These are phyloP conservation scores for Penicillium sp. DNA, from an alignment of 2,329 filamentous ascomycete species.

Conservation along the genomic window DNA sequence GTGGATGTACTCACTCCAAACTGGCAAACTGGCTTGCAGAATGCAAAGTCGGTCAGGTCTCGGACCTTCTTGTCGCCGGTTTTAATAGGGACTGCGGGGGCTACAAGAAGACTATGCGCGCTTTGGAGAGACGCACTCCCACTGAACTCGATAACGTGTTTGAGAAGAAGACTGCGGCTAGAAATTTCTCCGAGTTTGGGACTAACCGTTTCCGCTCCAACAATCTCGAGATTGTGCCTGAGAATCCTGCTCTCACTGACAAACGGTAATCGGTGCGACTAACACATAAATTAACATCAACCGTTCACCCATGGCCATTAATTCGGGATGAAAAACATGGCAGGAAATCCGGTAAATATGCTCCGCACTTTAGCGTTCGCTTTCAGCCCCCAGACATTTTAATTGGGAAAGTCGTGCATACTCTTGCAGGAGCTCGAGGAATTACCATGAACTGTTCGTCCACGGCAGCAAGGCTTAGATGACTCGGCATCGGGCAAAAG, in stretches of 20 bases:
- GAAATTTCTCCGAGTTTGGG: slow-evolving; percentile 59
- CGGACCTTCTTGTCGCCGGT: slow-evolving; percentile 50
- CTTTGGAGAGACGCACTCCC: slow-evolving; percentile 64
- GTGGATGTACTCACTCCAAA: no score
- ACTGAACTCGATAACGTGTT: slow-evolving; percentile 83
- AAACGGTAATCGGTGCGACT: not conserved
- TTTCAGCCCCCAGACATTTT: not conserved
- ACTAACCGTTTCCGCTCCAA: not conserved
- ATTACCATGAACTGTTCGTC: not conserved
- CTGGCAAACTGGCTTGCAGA: slow-evolving; percentile 44
- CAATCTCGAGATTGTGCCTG: not conserved
- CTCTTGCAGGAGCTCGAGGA: not conserved
- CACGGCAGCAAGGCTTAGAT: not conserved
- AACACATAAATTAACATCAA: no score
- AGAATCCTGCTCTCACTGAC: not conserved
- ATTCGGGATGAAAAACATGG: no score
- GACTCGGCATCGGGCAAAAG: not conserved
- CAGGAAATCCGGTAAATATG: no score
- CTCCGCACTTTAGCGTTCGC: no score
- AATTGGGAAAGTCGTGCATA: not conserved
- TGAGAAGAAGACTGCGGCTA: slow-evolving; percentile 63
- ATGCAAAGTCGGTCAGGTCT: slow-evolving; percentile 45
- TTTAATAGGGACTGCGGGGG: slow-evolving; percentile 49
- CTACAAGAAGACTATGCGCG: slow-evolving; percentile 49
- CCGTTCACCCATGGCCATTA: no score